phyloP scores from a whole-genome alignment of 1,139 yeast genomes.

The Geotrichum reessii region DNA sequence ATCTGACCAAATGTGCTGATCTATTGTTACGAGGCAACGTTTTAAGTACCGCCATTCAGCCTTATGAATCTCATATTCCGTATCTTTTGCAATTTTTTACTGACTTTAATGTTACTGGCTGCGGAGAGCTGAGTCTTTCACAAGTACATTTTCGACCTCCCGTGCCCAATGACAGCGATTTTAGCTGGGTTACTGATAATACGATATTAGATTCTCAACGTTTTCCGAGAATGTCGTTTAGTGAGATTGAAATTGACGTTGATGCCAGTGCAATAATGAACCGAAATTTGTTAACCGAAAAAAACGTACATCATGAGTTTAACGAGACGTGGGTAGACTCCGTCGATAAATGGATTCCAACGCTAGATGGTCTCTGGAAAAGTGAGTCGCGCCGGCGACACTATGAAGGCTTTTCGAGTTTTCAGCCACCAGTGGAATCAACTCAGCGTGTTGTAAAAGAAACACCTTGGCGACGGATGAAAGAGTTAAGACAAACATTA shows the following conservation, averaged over 20 bases:
- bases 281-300: conserved; percentile 42
- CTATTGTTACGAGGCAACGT: conserved; percentile 51
- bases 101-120: conserved; percentile 80
- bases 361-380: conserved; percentile 50
- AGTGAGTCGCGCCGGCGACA: conserved; percentile 57
- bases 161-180: conserved; percentile 11
- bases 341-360: conserved; percentile 10
- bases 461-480: conserved; percentile 41
- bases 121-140: conserved; percentile 54
- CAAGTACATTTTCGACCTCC: conserved; percentile 20
- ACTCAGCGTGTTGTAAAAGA: conserved; percentile 6
- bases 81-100: conserved; percentile 67
- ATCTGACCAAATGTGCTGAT: conserved; percentile 53
- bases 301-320: conserved; percentile 50
- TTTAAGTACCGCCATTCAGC: conserved; percentile 39
- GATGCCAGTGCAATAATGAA: conserved; percentile 55
- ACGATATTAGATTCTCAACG: conserved; percentile 17
- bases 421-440: conserved; percentile 25
- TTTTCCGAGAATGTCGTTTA: conserved; percentile 52
- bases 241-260: conserved; percentile 65
- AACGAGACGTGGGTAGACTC: conserved; percentile 33
- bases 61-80: conserved; percentile 79
- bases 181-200: conserved; percentile 7
- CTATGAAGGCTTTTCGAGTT: conserved; percentile 37
- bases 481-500: conserved; percentile 36